Conservation (phyloP, 2,329 filamentous ascomycete species). For the Thermoascus crustaceus region DNA sequence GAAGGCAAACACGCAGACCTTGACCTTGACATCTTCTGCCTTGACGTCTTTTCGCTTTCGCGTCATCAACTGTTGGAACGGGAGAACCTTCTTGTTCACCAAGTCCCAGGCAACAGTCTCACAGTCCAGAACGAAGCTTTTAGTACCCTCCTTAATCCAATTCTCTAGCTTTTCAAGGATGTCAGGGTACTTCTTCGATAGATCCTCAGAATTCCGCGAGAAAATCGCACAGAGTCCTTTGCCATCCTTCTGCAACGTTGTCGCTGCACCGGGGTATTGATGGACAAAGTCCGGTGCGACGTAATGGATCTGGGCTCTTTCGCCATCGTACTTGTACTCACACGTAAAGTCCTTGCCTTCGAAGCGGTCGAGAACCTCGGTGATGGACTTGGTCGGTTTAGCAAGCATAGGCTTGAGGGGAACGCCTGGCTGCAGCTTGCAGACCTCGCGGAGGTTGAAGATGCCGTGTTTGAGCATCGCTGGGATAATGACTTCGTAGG, state of each 20-base stretch:
- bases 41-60: constrained; percentile 97
- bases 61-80: constrained; percentile 97
- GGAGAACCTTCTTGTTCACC: constrained; percentile 88
- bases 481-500: constrained; percentile 90
- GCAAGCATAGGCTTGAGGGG: constrained; percentile 98
- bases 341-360: constrained; percentile 94
- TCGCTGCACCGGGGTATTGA: constrained; percentile 56
- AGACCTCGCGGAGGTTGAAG: constrained; percentile 69
- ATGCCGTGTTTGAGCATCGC: constrained; percentile 82
- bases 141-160: constrained; percentile 85
- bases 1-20: constrained; percentile 95
- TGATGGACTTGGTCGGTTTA: constrained; percentile 96
- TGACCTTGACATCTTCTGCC: constrained; percentile 87
- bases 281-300: constrained; percentile 71
- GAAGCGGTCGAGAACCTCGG: constrained; percentile 92
- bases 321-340: constrained; percentile 98
- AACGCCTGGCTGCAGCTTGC: constrained; percentile 87
- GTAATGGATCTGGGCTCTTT: constrained; percentile 97
- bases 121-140: constrained; percentile 96
- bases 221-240: constrained; percentile 85
- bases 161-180: constrained; percentile 77
- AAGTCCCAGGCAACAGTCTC: constrained; percentile 97
- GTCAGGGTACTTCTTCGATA: constrained; percentile 97
- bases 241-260: constrained; percentile 56
- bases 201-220: constrained; percentile 91